A percentile compares a stretch with the other conserved stretches of the same genome.
Conservation (phyloP, 1,284 basidiomycete species). For the Ceratobasidium sp. region DNA sequence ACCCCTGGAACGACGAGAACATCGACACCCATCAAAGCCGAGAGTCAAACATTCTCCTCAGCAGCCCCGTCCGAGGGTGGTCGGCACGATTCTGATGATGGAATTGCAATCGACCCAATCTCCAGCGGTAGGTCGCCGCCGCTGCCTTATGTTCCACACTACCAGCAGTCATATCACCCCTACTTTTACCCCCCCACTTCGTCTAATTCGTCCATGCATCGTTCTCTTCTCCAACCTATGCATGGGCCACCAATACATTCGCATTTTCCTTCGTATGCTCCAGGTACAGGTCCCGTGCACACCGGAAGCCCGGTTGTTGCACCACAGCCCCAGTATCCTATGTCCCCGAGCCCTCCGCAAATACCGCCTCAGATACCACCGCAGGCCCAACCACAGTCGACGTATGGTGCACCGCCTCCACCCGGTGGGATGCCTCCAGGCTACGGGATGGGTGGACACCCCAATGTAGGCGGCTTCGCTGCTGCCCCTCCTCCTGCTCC, state of each 20-base stretch:
- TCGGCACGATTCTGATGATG: neutral
- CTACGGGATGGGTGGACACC: neutral
- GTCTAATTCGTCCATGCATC: neutral
- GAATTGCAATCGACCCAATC: conserved; percentile 6
- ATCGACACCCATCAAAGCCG: neutral
- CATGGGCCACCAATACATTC: neutral
- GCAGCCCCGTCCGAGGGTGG: neutral
- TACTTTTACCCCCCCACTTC: conserved; percentile 23
- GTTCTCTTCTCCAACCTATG: conserved; percentile 11
- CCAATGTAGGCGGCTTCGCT: conserved; percentile 22
- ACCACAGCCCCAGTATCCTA: neutral
- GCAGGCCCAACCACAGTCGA: neutral
- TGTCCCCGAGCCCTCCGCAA: too few species aligned
- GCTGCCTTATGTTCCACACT: conserved; percentile 26
- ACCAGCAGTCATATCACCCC: conserved; percentile 30
- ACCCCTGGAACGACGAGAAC: too few species aligned
- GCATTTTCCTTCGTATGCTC: conserved; percentile 14
- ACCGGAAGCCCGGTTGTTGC: neutral
- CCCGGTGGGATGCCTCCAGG: conserved; percentile 8
- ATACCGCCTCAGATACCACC: too few species aligned
- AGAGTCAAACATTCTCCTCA: neutral
- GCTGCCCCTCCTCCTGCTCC: neutral
- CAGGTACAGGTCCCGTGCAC: conserved; percentile 24
- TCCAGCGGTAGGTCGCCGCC: conserved; percentile 37
- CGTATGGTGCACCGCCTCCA: conserved; percentile 4